These are phyloP conservation scores for Histomonas meleagridis DNA, from an alignment of 208 protist species.

Conservation along the genomic window DNA sequence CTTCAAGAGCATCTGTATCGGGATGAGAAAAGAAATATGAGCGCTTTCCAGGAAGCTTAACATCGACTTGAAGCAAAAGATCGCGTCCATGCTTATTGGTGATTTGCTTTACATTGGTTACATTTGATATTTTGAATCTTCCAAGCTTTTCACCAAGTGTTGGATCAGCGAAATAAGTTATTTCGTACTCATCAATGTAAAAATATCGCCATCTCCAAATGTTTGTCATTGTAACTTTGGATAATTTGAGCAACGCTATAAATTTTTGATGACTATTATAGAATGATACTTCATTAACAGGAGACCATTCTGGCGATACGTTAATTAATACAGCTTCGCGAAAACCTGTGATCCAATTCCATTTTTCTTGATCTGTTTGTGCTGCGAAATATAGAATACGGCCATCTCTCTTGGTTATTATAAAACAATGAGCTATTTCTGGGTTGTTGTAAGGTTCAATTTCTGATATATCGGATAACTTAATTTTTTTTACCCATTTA, in stretches of 20 bases:
- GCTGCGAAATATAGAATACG: slow-evolving; percentile 7
- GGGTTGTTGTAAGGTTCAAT: background rate
- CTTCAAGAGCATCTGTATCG: background rate
- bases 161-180: background rate
- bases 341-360: slow-evolving; percentile 31
- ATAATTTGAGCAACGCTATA: background rate
- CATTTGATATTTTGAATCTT: background rate
- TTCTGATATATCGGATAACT: background rate
- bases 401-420: background rate
- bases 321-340: background rate
- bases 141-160: background rate
- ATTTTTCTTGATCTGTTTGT: slow-evolving; percentile 19
- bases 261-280: background rate
- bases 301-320: background rate
- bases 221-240: background rate
- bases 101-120: background rate
- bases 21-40: slow-evolving; percentile 24
- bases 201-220: slow-evolving; percentile 34
- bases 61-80: background rate
- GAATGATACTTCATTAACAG: background rate
- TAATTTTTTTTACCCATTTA: slow-evolving; percentile 9
- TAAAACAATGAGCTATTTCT: background rate
- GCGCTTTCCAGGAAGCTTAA: background rate
- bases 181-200: background rate
- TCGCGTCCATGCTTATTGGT: background rate